Evolutionary conservation across 148 eudicot genomes (phyloP).

Genomic region (Chenopodium quinoa): DNA sequence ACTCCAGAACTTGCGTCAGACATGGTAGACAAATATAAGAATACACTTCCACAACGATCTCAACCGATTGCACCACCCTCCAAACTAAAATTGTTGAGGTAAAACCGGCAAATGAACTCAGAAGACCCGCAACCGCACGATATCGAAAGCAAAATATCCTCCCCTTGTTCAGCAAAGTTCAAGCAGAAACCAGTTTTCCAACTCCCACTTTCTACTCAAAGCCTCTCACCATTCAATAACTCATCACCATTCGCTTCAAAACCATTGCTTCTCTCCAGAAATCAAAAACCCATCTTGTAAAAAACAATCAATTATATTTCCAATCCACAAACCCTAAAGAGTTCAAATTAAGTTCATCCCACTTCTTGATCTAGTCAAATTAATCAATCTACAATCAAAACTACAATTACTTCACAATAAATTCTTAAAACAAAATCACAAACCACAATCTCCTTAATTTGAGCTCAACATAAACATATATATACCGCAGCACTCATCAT

Average conservation of each 20-base stretch:
- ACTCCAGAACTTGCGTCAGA: conserved; percentile 28
- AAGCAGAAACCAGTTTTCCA: neutral
- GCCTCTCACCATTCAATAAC: neutral
- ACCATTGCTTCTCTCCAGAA: neutral
- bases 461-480: conserved; percentile 28
- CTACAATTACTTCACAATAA: conserved; percentile 11
- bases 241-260: neutral
- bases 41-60: conserved; percentile 6
- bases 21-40: neutral
- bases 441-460: conserved; percentile 6
- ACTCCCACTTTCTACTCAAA: neutral
- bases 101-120: neutral
- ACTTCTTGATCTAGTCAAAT: conserved; percentile 25
- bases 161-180: conserved; percentile 9
- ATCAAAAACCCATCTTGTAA: neutral
- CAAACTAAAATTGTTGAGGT: neutral
- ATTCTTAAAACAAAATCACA: conserved; percentile 5
- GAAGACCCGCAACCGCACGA: neutral
- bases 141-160: neutral
- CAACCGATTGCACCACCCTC: conserved; percentile 14
- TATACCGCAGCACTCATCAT: neutral
- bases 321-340: conserved; percentile 18
- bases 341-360: conserved; percentile 23
- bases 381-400: conserved; percentile 16
- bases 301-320: neutral